phyloP scores from a whole-genome alignment of 2,329 filamentous ascomycete species.

The Epichloe aotearoae region DNA sequence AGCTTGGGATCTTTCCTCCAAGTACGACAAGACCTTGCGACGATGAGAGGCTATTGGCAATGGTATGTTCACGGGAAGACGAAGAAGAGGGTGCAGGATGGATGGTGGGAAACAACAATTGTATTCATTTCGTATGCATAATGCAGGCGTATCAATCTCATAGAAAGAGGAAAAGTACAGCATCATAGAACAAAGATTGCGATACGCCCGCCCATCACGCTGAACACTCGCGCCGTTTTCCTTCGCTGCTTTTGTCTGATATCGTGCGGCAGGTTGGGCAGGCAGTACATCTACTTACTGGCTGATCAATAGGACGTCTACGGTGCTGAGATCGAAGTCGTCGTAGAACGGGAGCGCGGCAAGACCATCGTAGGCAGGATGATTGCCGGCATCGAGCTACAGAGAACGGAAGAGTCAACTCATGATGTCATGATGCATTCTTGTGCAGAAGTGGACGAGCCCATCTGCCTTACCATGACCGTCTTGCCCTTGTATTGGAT shows the following conservation, averaged over 20 bases:
- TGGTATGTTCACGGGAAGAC: not conserved
- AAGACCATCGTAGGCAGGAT: slow-evolving; percentile 90
- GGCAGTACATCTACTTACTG: slow-evolving; percentile 56
- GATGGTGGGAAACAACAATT: slow-evolving; percentile 17
- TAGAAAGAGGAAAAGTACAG: not conserved
- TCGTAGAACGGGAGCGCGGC: slow-evolving; percentile 94
- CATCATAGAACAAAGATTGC: not conserved
- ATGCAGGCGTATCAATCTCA: slow-evolving; percentile 16
- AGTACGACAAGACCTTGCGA: not conserved
- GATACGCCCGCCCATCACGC: not conserved
- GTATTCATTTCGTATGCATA: slow-evolving; percentile 22
- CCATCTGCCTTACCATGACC: slow-evolving; percentile 59
- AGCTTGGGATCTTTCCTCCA: not conserved
- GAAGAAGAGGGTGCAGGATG: slow-evolving; percentile 4
- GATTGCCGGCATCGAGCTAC: slow-evolving; percentile 91
- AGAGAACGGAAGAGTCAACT: slow-evolving; percentile 1
- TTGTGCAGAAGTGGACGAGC: not conserved
- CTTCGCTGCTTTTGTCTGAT: not conserved
- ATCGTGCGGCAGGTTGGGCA: not conserved
- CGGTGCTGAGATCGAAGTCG: slow-evolving; percentile 93
- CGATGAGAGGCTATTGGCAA: not conserved
- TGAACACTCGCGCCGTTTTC: not conserved
- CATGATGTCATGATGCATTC: not conserved
- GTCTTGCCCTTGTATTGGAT: slow-evolving; percentile 99
- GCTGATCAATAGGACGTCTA: slow-evolving; percentile 94